Conservation (phyloP, 441 rosid species). For the Theobroma grandiflorum region DNA sequence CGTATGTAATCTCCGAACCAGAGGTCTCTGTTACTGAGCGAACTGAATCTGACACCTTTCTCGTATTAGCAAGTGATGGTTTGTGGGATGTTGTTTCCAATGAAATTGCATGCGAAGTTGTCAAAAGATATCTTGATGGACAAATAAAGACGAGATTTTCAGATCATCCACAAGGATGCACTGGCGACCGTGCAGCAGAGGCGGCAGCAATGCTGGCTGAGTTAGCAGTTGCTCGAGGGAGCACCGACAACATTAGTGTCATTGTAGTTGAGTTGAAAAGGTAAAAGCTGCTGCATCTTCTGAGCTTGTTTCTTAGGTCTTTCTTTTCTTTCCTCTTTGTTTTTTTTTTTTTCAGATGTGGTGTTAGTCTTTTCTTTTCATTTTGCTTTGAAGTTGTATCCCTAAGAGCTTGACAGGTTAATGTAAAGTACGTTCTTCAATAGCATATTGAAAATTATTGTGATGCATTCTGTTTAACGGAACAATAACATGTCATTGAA, state of each 20-base stretch:
- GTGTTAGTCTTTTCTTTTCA: not conserved
- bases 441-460: not conserved
- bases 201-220: constrained; percentile 64
- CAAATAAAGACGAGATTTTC: constrained; percentile 23
- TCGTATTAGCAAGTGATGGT: constrained; percentile 75
- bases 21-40: constrained; percentile 51
- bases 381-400: constrained; percentile 11
- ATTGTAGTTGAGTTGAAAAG: constrained; percentile 58
- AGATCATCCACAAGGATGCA: not conserved
- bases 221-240: constrained; percentile 64
- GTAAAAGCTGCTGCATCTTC: not conserved
- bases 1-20: constrained; percentile 54
- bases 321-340: not conserved
- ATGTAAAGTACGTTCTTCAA: not conserved
- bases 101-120: constrained; percentile 57
- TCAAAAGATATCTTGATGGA: constrained; percentile 49
- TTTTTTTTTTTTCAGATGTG: not conserved
- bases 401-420: not conserved
- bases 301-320: not conserved
- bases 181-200: constrained; percentile 41
- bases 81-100: constrained; percentile 68
- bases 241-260: constrained; percentile 69
- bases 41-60: constrained; percentile 58
- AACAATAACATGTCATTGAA: not conserved
- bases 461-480: not conserved